Conservation (phyloP, 768 basidiomycete genomes). For the Dioszegia crocea region DNA sequence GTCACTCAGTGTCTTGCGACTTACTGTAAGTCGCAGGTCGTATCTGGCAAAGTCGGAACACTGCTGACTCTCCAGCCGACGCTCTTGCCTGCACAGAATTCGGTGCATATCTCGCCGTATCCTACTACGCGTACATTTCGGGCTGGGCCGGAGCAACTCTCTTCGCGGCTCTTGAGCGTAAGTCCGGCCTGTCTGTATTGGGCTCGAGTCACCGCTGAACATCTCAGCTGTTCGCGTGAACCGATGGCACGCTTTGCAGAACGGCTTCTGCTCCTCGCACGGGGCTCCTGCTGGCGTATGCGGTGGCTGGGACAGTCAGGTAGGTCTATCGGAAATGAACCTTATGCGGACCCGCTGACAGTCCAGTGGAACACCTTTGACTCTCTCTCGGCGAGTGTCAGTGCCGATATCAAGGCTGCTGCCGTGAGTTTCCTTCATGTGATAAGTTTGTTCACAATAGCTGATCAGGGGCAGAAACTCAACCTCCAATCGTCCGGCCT, state of each 20-base stretch:
- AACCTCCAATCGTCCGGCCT: neutral
- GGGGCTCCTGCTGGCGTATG: constrained; percentile 5
- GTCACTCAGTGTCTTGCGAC: constrained; percentile 1
- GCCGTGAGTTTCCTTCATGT: neutral
- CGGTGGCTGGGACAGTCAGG: constrained; percentile 1
- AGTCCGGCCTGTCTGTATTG: neutral
- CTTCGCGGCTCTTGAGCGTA: constrained; percentile 16
- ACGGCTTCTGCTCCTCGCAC: neutral
- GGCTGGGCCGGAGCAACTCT: constrained; percentile 12
- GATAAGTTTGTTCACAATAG: too few relatives aligned
- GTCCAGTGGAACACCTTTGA: constrained; percentile 6
- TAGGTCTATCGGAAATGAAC: neutral
- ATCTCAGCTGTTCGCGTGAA: constrained; percentile 5
- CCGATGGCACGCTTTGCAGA: constrained; percentile 7
- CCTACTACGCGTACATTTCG: constrained; percentile 9
- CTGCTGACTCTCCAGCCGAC: neutral
- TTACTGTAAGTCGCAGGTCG: constrained; percentile 6
- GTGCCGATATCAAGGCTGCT: constrained; percentile 1
- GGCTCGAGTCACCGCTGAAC: neutral
- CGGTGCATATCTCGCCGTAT: constrained; percentile 9
- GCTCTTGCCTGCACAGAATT: constrained; percentile 4
- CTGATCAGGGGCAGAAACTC: neutral
- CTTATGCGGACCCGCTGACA: neutral
- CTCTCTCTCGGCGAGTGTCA: neutral
- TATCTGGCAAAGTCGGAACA: neutral